Evolutionary conservation across 257 asterid species (phyloP).

Genomic region (Jaltomata sinuosa): DNA sequence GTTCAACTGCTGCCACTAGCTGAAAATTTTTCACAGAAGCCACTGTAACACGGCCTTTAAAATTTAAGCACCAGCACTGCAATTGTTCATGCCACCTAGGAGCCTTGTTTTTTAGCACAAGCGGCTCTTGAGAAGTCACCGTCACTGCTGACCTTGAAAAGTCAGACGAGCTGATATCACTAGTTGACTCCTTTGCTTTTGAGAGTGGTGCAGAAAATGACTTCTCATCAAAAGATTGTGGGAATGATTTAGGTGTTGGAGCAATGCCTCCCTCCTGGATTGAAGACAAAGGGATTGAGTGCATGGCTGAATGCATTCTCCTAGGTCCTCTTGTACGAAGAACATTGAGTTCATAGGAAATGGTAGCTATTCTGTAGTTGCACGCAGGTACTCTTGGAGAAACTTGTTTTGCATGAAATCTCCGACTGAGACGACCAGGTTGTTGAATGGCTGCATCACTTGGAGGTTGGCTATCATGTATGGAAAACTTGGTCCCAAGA

Average conservation of each 20-base stretch:
- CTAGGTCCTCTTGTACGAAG: neutral
- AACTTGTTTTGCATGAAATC: neutral
- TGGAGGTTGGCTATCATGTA: neutral
- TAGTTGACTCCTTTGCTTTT: neutral
- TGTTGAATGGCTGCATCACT: neutral
- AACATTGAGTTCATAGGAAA: neutral
- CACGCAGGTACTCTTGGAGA: neutral
- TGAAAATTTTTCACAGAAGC: neutral
- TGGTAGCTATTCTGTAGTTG: neutral
- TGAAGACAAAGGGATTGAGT: neutral
- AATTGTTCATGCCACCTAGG: conserved; percentile 3
- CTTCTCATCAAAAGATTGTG: neutral
- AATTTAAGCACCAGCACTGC: neutral
- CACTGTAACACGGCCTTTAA: neutral
- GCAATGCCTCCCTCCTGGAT: neutral
- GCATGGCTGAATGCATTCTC: neutral
- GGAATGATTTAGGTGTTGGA: neutral
- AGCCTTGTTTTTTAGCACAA: conserved; percentile 1
- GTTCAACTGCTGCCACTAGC: neutral
- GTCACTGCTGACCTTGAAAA: neutral
- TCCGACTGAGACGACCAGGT: neutral
- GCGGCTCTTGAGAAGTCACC: neutral
- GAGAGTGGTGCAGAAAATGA: neutral
- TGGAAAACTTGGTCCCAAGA: neutral
- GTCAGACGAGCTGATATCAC: neutral